Percentiles rank a stretch among this genome's conserved stretches.
These are phyloP conservation scores for Clarkia xantiana DNA, from an alignment of 345 rosid genomes.

Conservation along the genomic window DNA sequence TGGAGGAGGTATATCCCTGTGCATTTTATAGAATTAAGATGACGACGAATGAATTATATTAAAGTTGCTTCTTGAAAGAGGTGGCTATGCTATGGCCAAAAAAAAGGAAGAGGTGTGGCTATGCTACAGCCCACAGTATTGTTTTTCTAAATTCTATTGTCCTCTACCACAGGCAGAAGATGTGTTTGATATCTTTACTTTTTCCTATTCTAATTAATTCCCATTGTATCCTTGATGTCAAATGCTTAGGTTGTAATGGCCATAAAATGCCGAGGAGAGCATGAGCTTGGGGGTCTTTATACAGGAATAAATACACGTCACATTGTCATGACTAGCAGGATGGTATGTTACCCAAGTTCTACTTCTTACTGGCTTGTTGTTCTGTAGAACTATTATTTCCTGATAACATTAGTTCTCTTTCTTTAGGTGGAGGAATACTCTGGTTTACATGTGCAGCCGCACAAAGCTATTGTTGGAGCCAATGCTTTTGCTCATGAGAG, in stretches of 20 bases:
- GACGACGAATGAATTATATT: background rate
- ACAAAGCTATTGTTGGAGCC: slow-evolving; percentile 91
- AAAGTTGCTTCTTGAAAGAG: background rate
- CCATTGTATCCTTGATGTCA: background rate
- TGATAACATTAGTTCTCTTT: slow-evolving; percentile 2
- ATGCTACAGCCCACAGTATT: too few relatives aligned
- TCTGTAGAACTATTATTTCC: background rate
- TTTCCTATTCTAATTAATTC: too few relatives aligned
- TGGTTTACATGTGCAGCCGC: slow-evolving; percentile 79
- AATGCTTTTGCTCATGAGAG: slow-evolving; percentile 98
- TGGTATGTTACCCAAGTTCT: slow-evolving; percentile 32
- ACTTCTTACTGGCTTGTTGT: background rate
- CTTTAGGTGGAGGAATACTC: slow-evolving; percentile 84
- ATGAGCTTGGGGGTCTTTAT: slow-evolving; percentile 52
- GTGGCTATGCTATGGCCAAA: background rate
- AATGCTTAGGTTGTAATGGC: slow-evolving; percentile 56
- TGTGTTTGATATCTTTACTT: background rate
- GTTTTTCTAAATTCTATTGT: too few relatives aligned
- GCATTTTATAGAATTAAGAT: background rate
- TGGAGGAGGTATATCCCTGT: slow-evolving; percentile 60
- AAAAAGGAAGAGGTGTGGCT: too few relatives aligned
- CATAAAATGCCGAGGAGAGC: slow-evolving; percentile 71
- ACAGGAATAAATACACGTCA: slow-evolving; percentile 70
- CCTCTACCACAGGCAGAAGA: too few relatives aligned
- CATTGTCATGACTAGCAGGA: slow-evolving; percentile 84